Evolutionary conservation across 805 yeast species (phyloP).

Genomic region (Peterozyma toletana): DNA sequence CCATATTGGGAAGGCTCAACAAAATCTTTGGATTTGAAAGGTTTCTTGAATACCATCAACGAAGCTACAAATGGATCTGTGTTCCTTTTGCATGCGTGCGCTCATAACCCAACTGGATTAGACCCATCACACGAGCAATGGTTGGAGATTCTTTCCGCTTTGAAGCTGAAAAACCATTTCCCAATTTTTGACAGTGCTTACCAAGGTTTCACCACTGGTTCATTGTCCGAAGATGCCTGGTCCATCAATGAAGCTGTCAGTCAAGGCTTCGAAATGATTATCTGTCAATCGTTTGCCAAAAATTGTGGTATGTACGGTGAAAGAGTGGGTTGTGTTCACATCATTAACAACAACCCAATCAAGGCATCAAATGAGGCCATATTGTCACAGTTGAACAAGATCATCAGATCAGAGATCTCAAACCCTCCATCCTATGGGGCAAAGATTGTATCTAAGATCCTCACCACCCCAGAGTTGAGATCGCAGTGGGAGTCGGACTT

Average conservation of each 20-base stretch:
- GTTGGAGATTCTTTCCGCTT: constrained; percentile 62
- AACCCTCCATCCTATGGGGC: constrained; percentile 96
- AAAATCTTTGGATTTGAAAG: constrained; percentile 59
- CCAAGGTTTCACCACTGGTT: constrained; percentile 91
- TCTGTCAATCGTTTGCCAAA: constrained; percentile 91
- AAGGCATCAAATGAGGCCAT: constrained; percentile 33
- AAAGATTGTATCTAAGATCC: constrained; percentile 73
- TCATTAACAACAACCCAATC: constrained; percentile 39
- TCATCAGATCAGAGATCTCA: constrained; percentile 82
- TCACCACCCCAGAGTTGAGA: constrained; percentile 52
- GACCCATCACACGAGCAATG: constrained; percentile 82
- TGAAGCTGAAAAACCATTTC: constrained; percentile 51
- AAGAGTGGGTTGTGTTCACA: constrained; percentile 78
- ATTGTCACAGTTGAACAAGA: constrained; percentile 70
- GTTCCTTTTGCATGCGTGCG: constrained; percentile 85
- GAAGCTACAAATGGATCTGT: constrained; percentile 51
- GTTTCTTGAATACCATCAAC: constrained; percentile 52
- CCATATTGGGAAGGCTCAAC: constrained; percentile 60
- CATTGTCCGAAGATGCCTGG: constrained; percentile 60
- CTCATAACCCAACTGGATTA: constrained; percentile 96
- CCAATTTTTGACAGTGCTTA: constrained; percentile 92
- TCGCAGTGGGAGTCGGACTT: constrained; percentile 80
- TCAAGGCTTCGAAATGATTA: constrained; percentile 42
- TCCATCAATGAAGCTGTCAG: constrained; percentile 41
- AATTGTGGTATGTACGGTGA: constrained; percentile 96